Percentiles rank a stretch among this genome's conserved stretches.
phyloP scores from a whole-genome alignment of 1,139 yeast genomes.

The Geotrichum fermentans region DNA sequence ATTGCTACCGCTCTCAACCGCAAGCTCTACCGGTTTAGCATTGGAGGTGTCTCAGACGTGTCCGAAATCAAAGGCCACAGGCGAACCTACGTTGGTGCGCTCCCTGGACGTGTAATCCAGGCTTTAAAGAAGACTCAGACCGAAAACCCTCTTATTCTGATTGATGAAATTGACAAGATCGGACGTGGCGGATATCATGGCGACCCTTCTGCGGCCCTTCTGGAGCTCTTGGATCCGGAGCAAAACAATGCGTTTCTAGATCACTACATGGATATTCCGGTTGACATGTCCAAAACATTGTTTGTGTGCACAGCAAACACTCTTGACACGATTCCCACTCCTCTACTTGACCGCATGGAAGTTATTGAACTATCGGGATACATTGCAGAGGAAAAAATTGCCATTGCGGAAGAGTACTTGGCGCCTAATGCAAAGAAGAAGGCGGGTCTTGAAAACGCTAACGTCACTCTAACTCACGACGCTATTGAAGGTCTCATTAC shows the following conservation, averaged over 20 bases:
- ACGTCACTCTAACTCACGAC: conserved; percentile 58
- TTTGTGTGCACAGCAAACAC: conserved; percentile 97
- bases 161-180: conserved; percentile 91
- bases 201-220: conserved; percentile 90
- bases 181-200: conserved; percentile 64
- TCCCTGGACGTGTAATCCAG: conserved; percentile 89
- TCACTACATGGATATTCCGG: conserved; percentile 87
- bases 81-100: conserved; percentile 93
- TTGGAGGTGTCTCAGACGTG: conserved; percentile 95
- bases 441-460: conserved; percentile 70
- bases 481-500: conserved; percentile 71
- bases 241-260: conserved; percentile 88
- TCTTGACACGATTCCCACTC: conserved; percentile 85
- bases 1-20: conserved; percentile 86
- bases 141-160: conserved; percentile 83
- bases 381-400: conserved; percentile 86
- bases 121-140: conserved; percentile 86
- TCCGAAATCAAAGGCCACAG: conserved; percentile 97
- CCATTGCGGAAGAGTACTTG: conserved; percentile 82
- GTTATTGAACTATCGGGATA: conserved; percentile 91
- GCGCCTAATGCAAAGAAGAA: conserved; percentile 78
- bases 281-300: conserved; percentile 84
- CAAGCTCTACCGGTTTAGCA: conserved; percentile 83
- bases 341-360: conserved; percentile 95
- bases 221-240: conserved; percentile 93